Conservation (phyloP, 441 rosid genomes). For the Brassica hybrid region DNA sequence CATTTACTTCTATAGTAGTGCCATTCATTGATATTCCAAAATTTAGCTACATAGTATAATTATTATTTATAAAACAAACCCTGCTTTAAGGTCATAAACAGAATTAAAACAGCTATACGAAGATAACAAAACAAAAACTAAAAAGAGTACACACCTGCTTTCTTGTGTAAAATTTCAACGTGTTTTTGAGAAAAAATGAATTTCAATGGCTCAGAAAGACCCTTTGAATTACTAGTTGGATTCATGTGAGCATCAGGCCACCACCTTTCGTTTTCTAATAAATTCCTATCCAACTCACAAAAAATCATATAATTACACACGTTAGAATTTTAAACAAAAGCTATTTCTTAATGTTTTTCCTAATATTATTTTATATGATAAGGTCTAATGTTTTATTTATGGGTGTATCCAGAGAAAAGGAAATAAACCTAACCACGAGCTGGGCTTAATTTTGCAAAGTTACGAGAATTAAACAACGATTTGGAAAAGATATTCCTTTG, state of each 20-base stretch:
- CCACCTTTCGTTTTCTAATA: slow-evolving; percentile 42
- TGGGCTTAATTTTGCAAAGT: slow-evolving; percentile 26
- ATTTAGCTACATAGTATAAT: neutral
- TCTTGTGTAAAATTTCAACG: slow-evolving; percentile 19
- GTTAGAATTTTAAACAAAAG: slow-evolving; percentile 11
- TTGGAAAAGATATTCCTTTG: slow-evolving; percentile 22
- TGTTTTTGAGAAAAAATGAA: neutral
- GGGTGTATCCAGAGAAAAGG: slow-evolving; percentile 27
- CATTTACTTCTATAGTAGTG: too few species aligned
- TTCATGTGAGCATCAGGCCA: slow-evolving; percentile 42
- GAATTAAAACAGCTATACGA: neutral
- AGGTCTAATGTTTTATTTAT: slow-evolving; percentile 11
- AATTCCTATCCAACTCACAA: slow-evolving; percentile 33
- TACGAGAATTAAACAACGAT: slow-evolving; percentile 15
- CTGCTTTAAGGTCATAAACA: neutral
- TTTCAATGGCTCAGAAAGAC: slow-evolving; percentile 24
- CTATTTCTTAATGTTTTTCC: slow-evolving; percentile 2
- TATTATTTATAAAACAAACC: neutral
- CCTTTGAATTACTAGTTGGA: slow-evolving; percentile 40
- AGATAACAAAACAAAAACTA: neutral
- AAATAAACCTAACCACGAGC: slow-evolving; percentile 28
- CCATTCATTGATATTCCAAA: neutral
- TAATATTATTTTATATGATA: slow-evolving; percentile 2
- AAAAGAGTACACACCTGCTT: slow-evolving; percentile 27
- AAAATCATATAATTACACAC: slow-evolving; percentile 22